Evolutionary conservation across 2,329 filamentous ascomycete genomes (phyloP).

Genomic region (Alternaria infectoria): DNA sequence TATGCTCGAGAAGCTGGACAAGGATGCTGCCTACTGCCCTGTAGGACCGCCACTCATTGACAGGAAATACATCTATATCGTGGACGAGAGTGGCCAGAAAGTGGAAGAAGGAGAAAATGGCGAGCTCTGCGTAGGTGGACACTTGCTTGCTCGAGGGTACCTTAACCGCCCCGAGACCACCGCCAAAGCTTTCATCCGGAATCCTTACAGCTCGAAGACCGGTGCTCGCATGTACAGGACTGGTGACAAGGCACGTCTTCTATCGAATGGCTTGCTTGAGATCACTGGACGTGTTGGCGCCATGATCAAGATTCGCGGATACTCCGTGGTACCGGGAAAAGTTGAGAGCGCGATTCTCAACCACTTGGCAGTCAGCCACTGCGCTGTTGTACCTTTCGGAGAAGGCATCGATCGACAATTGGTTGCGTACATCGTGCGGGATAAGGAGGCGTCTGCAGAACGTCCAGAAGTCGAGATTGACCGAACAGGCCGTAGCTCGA

Average conservation of each 20-base stretch:
- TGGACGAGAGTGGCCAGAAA: conserved; percentile 71
- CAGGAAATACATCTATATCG: conserved; percentile 72
- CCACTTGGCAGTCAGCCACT: conserved; percentile 72
- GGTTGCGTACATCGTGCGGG: conserved; percentile 76
- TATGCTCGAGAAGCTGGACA: conserved; percentile 63
- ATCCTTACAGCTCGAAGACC: conserved; percentile 66
- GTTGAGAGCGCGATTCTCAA: conserved; percentile 75
- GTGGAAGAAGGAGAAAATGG: conserved; percentile 68
- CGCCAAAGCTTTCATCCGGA: conserved; percentile 70
- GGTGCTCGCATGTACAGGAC: conserved; percentile 76
- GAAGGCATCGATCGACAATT: conserved; percentile 78
- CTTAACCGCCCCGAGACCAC: conserved; percentile 81
- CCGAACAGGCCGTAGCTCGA: conserved; percentile 73
- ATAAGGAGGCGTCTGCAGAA: conserved; percentile 64
- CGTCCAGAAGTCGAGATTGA: conserved; percentile 71
- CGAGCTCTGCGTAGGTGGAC: conserved; percentile 78
- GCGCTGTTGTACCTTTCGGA: conserved; percentile 74
- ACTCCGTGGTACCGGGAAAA: conserved; percentile 77
- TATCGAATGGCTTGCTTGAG: conserved; percentile 72
- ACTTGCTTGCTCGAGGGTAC: conserved; percentile 75
- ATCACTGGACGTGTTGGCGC: conserved; percentile 77
- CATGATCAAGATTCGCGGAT: conserved; percentile 83
- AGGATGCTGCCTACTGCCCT: conserved; percentile 72
- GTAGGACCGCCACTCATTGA: conserved; percentile 72
- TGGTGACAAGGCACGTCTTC: conserved; percentile 71